phyloP scores from a whole-genome alignment of 805 yeast species.

The Sporopachydermia quercuum region DNA sequence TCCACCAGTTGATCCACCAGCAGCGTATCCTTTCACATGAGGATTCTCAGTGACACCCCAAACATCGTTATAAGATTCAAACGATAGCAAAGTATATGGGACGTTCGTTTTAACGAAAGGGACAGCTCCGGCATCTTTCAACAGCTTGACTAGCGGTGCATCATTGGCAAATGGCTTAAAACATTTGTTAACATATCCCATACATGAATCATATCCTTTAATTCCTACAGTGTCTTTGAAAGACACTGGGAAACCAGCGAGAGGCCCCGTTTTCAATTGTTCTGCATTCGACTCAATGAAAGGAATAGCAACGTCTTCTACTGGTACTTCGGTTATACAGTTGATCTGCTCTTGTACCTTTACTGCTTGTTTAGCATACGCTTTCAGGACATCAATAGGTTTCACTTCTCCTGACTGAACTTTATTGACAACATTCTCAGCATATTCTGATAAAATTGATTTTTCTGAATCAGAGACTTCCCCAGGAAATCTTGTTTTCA shows the following conservation, averaged over 20 bases:
- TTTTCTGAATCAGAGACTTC: conserved; percentile 21
- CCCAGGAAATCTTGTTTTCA: conserved; percentile 23
- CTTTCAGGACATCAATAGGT: conserved; percentile 39
- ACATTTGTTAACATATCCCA: conserved; percentile 29
- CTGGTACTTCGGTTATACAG: conserved; percentile 44
- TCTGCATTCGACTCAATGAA: conserved; percentile 45
- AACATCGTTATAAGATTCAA: conserved; percentile 39
- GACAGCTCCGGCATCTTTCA: conserved; percentile 38
- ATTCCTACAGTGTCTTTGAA: conserved; percentile 41
- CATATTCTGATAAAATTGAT: conserved; percentile 25
- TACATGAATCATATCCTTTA: conserved; percentile 36
- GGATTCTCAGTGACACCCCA: conserved; percentile 39
- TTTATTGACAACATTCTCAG: conserved; percentile 24
- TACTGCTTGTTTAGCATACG: conserved; percentile 51
- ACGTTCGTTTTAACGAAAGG: conserved; percentile 41
- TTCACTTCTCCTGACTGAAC: conserved; percentile 32
- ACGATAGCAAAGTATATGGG: conserved; percentile 41
- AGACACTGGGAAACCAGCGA: conserved; percentile 52
- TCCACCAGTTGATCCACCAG: conserved; percentile 44
- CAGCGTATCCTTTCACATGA: conserved; percentile 25
- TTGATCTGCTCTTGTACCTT: conserved; percentile 44
- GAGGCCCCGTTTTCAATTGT: conserved; percentile 32
- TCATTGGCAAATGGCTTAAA: conserved; percentile 27
- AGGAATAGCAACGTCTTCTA: conserved; percentile 43
- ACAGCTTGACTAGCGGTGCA: conserved; percentile 24